Percentiles rank a stretch among this genome's conserved stretches.
Evolutionary conservation across 1,284 basidiomycete species (phyloP).

Genomic region (Malassezia psittaci): DNA sequence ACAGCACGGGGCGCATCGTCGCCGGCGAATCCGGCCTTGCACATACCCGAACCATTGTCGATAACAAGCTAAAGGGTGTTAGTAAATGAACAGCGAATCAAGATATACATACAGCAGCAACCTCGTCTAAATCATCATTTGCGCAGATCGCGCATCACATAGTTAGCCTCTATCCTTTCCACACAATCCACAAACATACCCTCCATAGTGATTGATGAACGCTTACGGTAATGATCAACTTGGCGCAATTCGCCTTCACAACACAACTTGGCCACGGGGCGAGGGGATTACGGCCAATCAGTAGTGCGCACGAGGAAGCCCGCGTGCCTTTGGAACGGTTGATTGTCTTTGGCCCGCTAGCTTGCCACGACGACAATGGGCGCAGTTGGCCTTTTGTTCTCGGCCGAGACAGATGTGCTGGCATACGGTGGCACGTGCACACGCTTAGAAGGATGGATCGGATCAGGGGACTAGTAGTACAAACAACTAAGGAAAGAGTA

Average conservation of each 20-base stretch:
- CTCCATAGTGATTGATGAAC: constrained; percentile 11
- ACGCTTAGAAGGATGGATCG: not conserved
- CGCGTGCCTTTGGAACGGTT: not conserved
- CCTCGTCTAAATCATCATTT: constrained; percentile 32
- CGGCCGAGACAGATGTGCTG: constrained; percentile 12
- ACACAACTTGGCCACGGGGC: not conserved
- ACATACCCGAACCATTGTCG: constrained; percentile 49
- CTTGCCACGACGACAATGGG: not conserved
- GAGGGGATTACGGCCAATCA: not conserved
- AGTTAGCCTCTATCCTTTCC: not conserved
- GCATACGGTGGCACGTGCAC: constrained; percentile 1
- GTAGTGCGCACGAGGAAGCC: not conserved
- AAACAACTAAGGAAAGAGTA: constrained; percentile 4
- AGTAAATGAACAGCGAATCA: not conserved
- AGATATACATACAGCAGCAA: constrained; percentile 41
- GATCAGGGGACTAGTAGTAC: constrained; percentile 6
- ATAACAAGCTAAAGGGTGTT: constrained; percentile 38
- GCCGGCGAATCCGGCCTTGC: constrained; percentile 56
- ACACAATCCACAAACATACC: constrained; percentile 5
- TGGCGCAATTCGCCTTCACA: not conserved
- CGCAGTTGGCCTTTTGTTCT: not conserved
- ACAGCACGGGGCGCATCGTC: constrained; percentile 68
- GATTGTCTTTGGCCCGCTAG: not conserved
- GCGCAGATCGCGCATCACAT: not conserved
- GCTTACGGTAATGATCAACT: not conserved